phyloP scores from a whole-genome alignment of 768 basidiomycete genomes.

The Lactarius sanguifluus region DNA sequence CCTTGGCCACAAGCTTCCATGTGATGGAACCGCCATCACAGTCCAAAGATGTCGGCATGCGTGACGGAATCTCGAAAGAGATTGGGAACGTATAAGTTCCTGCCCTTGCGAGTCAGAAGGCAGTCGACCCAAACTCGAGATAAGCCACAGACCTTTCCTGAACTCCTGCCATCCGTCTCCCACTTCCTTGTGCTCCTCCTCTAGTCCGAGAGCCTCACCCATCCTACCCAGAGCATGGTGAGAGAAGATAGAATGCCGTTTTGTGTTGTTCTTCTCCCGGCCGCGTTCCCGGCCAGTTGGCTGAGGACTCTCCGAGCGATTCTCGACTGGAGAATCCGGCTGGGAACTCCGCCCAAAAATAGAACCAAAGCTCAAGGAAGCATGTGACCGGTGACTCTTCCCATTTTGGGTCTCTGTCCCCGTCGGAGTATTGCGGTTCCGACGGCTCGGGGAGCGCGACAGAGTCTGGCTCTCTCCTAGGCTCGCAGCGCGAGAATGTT shows the following conservation, averaged over 20 bases:
- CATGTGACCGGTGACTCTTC: constrained; percentile 6
- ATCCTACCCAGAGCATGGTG: constrained; percentile 39
- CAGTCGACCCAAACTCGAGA: neutral
- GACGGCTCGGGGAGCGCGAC: constrained; percentile 15
- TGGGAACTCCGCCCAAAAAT: constrained; percentile 19
- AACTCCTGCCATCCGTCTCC: constrained; percentile 81
- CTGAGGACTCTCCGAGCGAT: constrained; percentile 31
- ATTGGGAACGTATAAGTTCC: constrained; percentile 95
- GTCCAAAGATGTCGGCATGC: constrained; percentile 73
- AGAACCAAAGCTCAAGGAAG: constrained; percentile 11
- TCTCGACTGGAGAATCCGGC: constrained; percentile 13
- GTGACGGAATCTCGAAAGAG: constrained; percentile 80
- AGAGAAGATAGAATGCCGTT: constrained; percentile 35
- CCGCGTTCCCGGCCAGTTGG: constrained; percentile 34
- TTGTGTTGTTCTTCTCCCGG: constrained; percentile 28
- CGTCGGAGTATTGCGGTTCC: neutral
- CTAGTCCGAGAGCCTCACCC: constrained; percentile 43
- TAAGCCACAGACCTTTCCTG: constrained; percentile 60
- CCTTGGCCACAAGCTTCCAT: constrained; percentile 80
- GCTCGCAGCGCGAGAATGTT: constrained; percentile 1
- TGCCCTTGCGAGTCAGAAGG: constrained; percentile 32
- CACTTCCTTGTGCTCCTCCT: constrained; percentile 44
- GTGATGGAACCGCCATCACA: constrained; percentile 73
- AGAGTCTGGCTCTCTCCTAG: neutral
- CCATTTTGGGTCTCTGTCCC: neutral